Evolutionary conservation across 1,284 basidiomycete species (phyloP), one percentile per base, ranked within the genome.

Genomic region (Pholiota adiposa): DNA sequence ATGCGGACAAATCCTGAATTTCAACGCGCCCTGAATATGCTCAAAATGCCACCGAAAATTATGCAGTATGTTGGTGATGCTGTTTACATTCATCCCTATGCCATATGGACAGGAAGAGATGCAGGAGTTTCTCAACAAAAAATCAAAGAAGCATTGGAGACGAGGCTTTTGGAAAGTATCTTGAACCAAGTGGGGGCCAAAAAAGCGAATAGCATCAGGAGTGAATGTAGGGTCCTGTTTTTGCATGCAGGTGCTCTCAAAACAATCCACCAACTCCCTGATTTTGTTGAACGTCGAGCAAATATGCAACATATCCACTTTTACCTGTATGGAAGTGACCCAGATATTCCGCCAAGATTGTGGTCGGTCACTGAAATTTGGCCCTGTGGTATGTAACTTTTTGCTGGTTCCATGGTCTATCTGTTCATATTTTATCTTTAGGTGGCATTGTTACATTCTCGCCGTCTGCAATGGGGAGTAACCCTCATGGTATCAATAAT

Each of bases 401-500:
- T 27, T 23, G 19, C 44, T 54, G 14, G 31, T 25, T 52, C 12
- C 36, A 12, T 34, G 36, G 18, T 56, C 54, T 53, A 11, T 19
- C 19, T 27, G 48, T 16, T 48, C 61, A 36, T 33, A 58, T 23
- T 51, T 36, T 25, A 61, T 54, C n/a, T 66, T 60, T 59, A 92
- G 90, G 89, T 51, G 89, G 89, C 3, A 70, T 91, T 62, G 77
- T 85, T 1, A 89, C 88, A 0, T 87, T 92, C 60, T 87, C 85
- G 11, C 78, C 88, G 1, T 72, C 73, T 53, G 85, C 83, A n/a
- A 76, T 91, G 52, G 62, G 77, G 7, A 79, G 82, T 40, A 76
- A 87, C 65, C 81, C 83, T 2, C 54, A 76, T 41, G 79, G 75
- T 12, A 71, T 83, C 4, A 69, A 76, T 52, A 67, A 79, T 19